phyloP scores from a whole-genome alignment of 2,329 filamentous ascomycete species.

The Atkinsonella hypoxylon region DNA sequence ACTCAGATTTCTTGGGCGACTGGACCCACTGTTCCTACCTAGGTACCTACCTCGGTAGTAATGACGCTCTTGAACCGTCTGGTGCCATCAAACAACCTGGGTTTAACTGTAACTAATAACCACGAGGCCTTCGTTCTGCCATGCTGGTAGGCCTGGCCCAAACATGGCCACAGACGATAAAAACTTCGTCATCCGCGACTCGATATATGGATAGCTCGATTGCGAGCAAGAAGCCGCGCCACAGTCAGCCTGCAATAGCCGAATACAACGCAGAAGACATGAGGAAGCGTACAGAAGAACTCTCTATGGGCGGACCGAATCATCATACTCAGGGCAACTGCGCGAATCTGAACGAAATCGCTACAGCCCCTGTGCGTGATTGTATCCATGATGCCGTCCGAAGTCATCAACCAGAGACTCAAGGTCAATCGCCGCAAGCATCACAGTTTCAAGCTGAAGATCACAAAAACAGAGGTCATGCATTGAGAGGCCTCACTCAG shows the following conservation, averaged over 20 bases:
- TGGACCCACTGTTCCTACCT: no score
- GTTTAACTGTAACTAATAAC: no score
- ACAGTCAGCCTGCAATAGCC: not conserved
- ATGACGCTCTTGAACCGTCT: no score
- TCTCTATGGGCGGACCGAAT: not conserved
- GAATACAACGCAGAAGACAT: not conserved
- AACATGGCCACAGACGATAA: no score
- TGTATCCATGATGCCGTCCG: conserved; percentile 10
- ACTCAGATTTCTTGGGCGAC: no score
- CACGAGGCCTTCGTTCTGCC: no score
- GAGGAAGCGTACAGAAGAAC: not conserved
- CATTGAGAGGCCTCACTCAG: conserved; percentile 42
- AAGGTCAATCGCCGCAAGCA: conserved; percentile 7
- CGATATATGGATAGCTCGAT: not conserved
- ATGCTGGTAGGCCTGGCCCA: no score
- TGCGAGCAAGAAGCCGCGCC: not conserved
- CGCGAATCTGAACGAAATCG: conserved; percentile 31
- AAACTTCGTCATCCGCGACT: no score
- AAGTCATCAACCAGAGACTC: conserved; percentile 7
- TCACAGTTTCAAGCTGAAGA: not conserved
- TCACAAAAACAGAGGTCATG: conserved; percentile 7
- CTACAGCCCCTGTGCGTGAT: conserved; percentile 8
- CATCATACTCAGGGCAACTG: conserved; percentile 18
- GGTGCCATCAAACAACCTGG: no score
- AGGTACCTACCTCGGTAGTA: no score